Evolutionary conservation across 768 basidiomycete genomes (phyloP), one percentile per base, ranked within the genome.

Genomic region (Boletales sp.): DNA sequence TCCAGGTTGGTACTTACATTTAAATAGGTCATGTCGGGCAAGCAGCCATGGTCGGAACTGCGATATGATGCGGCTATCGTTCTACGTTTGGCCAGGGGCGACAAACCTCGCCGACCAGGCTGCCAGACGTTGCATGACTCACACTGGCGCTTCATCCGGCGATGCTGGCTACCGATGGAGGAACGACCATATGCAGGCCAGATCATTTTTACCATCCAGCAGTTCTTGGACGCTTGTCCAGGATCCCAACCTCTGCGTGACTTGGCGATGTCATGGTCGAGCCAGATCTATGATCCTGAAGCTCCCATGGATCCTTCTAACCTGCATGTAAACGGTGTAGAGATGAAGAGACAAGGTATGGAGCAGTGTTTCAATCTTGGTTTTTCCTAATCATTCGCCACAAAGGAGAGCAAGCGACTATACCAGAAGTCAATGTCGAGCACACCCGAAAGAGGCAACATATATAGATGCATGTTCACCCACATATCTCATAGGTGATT

Each of bases 11-110:
- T 1, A 6, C 1, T 18, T 2, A 4, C 17, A n/a, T 9, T 17
- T 3, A 32, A 45, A 12, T 25, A 70, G 76, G 57, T 56, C 4
- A 32, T 59, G 18, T 59, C 60, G 0, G 53, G 60, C 0, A 45
- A 55, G 28, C 35, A 41, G 11, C 60, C 59, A 1, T 59, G 54
- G 57, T 46, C 35, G 0, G 52, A 58, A n/a, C 13, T 55, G 8
- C 18, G 17, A 12, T 6, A 17, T 14, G 49, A 51, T 12, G 17
- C 8, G 6, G 38, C 41, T 0, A 14, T 60, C 34, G 15, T 56
- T 17, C 68, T 47, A 4, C 3, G 19, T 11, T 34, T 59, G 19
- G 14, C 13, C 2, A 40, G 25, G 11, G 58, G 50, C 1, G 13
- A 43, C 1, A 47, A 34, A 5, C 58, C 57, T 4, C 5, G 42